These are phyloP conservation scores for Plasmodium vinckei DNA, from an alignment of 169 alveolate species.

Conservation along the genomic window DNA sequence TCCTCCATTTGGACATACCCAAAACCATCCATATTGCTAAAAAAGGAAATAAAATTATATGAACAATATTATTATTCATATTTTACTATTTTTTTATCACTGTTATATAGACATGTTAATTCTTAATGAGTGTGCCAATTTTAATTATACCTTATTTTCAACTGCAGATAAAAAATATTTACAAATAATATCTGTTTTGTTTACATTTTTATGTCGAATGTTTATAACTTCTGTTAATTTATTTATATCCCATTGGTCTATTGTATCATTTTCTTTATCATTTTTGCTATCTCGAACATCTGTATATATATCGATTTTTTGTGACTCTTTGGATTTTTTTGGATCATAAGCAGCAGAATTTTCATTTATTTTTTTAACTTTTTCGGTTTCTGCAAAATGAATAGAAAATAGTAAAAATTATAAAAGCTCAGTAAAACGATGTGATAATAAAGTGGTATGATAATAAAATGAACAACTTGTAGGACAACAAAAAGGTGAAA, in stretches of 20 bases:
- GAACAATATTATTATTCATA: not conserved
- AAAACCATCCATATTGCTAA: constrained; percentile 97
- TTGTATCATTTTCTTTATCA: constrained; percentile 82
- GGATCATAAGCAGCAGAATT: constrained; percentile 86
- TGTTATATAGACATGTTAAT: no score
- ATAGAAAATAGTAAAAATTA: not conserved
- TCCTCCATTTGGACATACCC: constrained; percentile 99
- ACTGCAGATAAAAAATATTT: constrained; percentile 97
- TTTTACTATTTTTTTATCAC: no score
- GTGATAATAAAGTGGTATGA: no score
- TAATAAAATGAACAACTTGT: not conserved
- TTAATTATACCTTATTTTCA: constrained; percentile 88
- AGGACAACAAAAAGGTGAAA: not conserved
- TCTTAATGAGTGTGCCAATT: not conserved
- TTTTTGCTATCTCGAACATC: constrained; percentile 94
- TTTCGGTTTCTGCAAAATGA: constrained; percentile 84
- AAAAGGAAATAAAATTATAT: not conserved
- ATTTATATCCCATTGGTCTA: constrained; percentile 82
- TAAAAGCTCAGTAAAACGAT: no score
- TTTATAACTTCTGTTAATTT: constrained; percentile 85
- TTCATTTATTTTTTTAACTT: constrained; percentile 86
- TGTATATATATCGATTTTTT: constrained; percentile 94
- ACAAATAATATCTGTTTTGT: constrained; percentile 95
- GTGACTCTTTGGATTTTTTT: constrained; percentile 87
- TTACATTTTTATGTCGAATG: constrained; percentile 83